Percentiles rank a stretch among this genome's conserved stretches.
Evolutionary conservation across 2,329 filamentous ascomycete genomes (phyloP).

Genomic region (Blumeria hordei): DNA sequence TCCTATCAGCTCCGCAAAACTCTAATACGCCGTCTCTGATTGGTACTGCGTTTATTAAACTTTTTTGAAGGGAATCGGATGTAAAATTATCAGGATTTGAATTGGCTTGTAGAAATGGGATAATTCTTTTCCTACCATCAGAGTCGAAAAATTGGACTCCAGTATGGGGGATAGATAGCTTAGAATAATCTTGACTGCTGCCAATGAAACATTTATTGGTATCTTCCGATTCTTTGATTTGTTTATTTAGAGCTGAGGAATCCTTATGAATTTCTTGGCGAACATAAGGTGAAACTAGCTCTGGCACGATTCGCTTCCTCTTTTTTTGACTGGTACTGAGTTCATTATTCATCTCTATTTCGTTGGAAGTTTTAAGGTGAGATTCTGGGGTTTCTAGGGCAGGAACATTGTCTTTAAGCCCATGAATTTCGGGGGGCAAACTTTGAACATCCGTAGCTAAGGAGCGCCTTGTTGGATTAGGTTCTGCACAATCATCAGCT

Average conservation of each 20-base stretch:
- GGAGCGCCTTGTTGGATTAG: neutral
- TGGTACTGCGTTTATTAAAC: neutral
- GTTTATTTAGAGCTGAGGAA: conserved; percentile 6
- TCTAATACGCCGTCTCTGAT: neutral
- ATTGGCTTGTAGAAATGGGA: conserved; percentile 4
- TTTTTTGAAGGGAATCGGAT: neutral
- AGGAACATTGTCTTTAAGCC: neutral
- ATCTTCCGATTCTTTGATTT: conserved; percentile 8
- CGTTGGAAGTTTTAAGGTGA: neutral
- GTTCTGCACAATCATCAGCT: neutral
- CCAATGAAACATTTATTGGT: neutral
- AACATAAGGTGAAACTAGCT: conserved; percentile 9
- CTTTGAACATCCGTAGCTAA: neutral
- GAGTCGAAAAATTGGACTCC: conserved; percentile 6
- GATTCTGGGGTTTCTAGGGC: neutral
- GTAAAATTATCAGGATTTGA: neutral
- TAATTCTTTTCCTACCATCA: conserved; percentile 8
- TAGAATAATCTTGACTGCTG: neutral
- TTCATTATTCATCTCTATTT: neutral
- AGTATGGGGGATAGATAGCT: conserved; percentile 2
- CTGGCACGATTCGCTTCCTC: conserved; percentile 15
- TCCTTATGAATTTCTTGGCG: conserved; percentile 1
- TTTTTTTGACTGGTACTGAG: conserved; percentile 9
- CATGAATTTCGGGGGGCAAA: neutral
- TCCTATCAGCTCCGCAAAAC: neutral